Conservation (phyloP, 495 filamentous ascomycete genomes). For the Tuber umbilicatum region DNA sequence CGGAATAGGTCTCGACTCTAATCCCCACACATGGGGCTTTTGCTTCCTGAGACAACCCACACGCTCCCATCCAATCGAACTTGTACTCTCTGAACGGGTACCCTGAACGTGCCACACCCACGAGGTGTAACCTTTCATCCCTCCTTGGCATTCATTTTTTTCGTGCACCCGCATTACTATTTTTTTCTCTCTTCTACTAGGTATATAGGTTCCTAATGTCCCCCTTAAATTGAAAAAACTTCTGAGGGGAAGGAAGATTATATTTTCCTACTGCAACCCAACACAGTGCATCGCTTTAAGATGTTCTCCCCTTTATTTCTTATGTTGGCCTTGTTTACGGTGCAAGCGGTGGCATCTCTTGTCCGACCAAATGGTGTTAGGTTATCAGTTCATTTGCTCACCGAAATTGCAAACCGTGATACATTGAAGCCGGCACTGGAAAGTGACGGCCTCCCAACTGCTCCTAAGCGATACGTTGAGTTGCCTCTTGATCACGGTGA, state of each 20-base stretch:
- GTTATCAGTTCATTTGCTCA: neutral
- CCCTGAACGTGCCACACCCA: neutral
- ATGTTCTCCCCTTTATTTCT: neutral
- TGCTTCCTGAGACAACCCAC: neutral
- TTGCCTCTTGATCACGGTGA: conserved; percentile 25
- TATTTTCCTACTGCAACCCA: neutral
- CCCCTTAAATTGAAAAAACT: neutral
- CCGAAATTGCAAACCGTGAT: neutral
- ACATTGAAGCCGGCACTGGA: neutral
- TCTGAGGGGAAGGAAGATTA: neutral
- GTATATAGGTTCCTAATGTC: neutral
- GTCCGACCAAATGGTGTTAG: neutral
- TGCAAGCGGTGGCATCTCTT: neutral
- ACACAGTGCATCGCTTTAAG: neutral
- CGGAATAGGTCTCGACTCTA: neutral
- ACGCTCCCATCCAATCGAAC: neutral
- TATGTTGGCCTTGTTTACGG: neutral
- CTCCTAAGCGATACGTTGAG: conserved; percentile 9
- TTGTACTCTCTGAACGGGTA: neutral
- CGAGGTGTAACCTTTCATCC: neutral
- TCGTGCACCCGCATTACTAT: neutral
- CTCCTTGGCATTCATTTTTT: neutral
- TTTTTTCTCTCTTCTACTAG: neutral
- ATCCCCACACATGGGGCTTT: neutral
- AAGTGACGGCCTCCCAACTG: neutral